A percentile compares a stretch with the other conserved stretches of the same genome.
Conservation (phyloP, 2,329 filamentous ascomycete genomes). For the Ophiostoma sp. region DNA sequence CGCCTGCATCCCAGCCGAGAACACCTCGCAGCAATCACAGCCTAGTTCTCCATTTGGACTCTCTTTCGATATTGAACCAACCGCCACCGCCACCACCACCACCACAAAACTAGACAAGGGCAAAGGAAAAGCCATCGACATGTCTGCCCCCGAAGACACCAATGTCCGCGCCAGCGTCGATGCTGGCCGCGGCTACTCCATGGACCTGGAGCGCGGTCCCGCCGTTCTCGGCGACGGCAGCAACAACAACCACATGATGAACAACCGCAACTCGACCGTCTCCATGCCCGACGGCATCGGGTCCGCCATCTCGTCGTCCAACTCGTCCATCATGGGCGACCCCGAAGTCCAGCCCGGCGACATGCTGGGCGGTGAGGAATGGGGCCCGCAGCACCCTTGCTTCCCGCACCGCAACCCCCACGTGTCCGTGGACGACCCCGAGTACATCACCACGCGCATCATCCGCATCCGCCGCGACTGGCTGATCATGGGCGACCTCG, state of each 20-base stretch:
- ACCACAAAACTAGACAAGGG: conserved; percentile 39
- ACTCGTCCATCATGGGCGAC: conserved; percentile 59
- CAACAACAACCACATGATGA: conserved; percentile 38
- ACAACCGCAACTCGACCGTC: conserved; percentile 41
- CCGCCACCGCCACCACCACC: conserved; percentile 30
- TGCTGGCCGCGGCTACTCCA: conserved; percentile 37
- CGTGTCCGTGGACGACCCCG: conserved; percentile 68
- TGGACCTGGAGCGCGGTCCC: conserved; percentile 52
- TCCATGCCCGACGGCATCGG: conserved; percentile 50
- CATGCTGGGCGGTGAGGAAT: conserved; percentile 65
- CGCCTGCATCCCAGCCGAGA: background rate
- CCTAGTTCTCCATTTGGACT: conserved; percentile 19
- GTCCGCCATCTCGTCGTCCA: conserved; percentile 50
- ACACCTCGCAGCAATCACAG: background rate
- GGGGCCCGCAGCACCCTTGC: conserved; percentile 91
- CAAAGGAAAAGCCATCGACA: conserved; percentile 37
- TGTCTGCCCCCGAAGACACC: conserved; percentile 37
- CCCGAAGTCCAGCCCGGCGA: conserved; percentile 55
- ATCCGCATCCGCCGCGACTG: conserved; percentile 90
- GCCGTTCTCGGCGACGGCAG: conserved; percentile 32
- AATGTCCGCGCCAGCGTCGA: conserved; percentile 35
- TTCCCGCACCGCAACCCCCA: conserved; percentile 92
- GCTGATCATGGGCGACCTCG: conserved; percentile 82
- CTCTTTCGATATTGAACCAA: conserved; percentile 18
- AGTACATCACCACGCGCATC: conserved; percentile 75